Base-by-base conservation (phyloP, 116 monocot species). In the Iris pallida region DNA sequence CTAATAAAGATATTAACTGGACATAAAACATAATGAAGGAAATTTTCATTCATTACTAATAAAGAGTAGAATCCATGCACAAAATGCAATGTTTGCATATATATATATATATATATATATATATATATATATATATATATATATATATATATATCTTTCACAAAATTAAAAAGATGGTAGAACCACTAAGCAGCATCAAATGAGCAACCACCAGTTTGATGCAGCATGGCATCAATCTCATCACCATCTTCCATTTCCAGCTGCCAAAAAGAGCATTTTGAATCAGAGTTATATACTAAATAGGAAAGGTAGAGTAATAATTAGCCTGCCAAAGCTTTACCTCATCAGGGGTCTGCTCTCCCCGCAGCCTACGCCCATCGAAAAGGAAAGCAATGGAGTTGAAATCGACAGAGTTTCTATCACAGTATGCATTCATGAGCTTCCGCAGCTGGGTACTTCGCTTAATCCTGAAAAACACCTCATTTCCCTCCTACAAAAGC, bases 231-330 rank as follows among this genome's bases (percentile, higher is more conserved):
- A 56, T 84, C 80, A 66, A 80, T 86, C 69, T 86, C 86, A 79
- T 86, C 86, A 41, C 81, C 86, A 69, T 86, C 86, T 53, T 86
- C 86, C 86, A 86, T 86, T 59, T 86, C 86, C 47, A 86, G 75
- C 86, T 86, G 65, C 8, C 52, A 10, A 57, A 57, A 65, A 11
- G 48, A 20, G 51, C 2, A 1, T 3, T 52, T 52, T 10, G 51
- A 52, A 52, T 7, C 9, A 15, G 30, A 15, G 30, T 3, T 30
- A 30, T 30, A 30, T 30, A 30, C 30, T 16, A 55, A 55, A 16
- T 7, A 5, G n/a, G 14, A 55, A 55, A 16, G 55, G 2, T 55
- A n/a, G 18, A 53, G 4, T 9, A 53, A 59, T 4, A 59, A 41
- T 4, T 10, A 59, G 20, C 20, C 8, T 1, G 13, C 4, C 14